Percentiles rank a stretch among this genome's conserved stretches.
Conservation (phyloP, 148 eudicot species). For the Vaccinium vitisidaea region DNA sequence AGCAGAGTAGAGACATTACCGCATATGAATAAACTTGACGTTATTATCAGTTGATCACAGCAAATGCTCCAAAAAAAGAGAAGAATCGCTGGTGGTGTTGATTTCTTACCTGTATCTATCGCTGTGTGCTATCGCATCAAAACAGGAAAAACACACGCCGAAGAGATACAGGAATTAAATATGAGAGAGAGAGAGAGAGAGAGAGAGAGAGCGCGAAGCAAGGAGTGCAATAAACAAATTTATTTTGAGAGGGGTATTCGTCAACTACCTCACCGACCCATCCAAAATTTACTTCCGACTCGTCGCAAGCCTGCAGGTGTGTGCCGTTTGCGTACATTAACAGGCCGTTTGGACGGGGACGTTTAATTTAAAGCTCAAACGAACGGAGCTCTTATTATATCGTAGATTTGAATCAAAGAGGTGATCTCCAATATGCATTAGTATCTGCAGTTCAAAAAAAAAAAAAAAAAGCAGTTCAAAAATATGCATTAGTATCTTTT, state of each 20-base stretch:
- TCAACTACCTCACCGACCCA: conserved; percentile 15
- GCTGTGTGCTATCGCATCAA: conserved; percentile 11
- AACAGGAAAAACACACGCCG: background rate
- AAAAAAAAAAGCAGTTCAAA: too few species aligned
- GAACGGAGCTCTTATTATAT: too few species aligned
- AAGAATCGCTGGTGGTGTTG: background rate
- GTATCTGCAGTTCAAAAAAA: too few species aligned
- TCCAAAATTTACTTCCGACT: background rate
- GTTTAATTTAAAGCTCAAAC: too few species aligned
- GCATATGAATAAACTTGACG: background rate
- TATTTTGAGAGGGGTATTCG: background rate
- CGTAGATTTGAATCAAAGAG: too few species aligned
- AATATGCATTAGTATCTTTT: too few species aligned
- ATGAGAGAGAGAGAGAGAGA: background rate
- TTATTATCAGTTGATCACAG: background rate
- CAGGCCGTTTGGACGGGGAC: background rate
- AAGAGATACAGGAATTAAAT: background rate
- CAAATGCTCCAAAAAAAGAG: background rate
- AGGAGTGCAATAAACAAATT: background rate
- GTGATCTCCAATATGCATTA: too few species aligned
- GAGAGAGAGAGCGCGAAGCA: background rate
- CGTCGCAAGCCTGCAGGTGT: background rate
- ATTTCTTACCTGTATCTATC: background rate
- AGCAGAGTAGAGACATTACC: background rate
- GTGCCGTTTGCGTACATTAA: background rate